Evolutionary conservation across 1,284 basidiomycete species (phyloP), one percentile per base, ranked within the genome.

Genomic region (Leccinum subrobustum): DNA sequence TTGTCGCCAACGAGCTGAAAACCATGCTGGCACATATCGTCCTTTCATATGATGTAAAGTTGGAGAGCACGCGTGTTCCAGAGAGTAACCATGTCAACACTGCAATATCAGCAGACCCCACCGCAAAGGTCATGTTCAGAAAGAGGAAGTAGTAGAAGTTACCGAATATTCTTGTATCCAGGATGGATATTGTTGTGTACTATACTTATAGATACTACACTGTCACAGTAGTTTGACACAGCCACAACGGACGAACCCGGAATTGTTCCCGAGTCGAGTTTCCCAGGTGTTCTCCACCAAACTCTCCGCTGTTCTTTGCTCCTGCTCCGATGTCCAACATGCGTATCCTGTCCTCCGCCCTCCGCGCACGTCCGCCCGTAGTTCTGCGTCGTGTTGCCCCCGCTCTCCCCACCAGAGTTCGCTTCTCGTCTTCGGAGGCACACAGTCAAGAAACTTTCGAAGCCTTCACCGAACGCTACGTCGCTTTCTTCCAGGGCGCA

Each of bases 371-470:
- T 71, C 82, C 71, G 72, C 56, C 73, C 68, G 65, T 70, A 66
- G 64, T 68, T 69, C 67, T 76, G 70, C 69, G 73, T 73, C 67
- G 72, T 35, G 68, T 79, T 60, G 69, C 77, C 31, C 73, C 83
- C 68, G 70, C 78, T 63, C 84, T 86, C 69, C 69, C 77, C 33
- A 74, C 83, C 60, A 80, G 79, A 65, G 73, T 66, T 27, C 71
- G 73, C 35, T 74, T 74, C 57, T 70, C 72, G 8, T 72, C 71
- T n/a, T 72, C 71, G 47, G 72, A 73, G 60, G 81, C 78, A 52
- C 91, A 92, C 77, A 86, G 87, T 66, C 88, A 93, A 76, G 96
- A 98, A 81, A 87, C 92, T 25, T 98, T 94, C 77, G 96, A 98
- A 76, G 84, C 89, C 58, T 98, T 98, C 83, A 95, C 92, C 74